These are phyloP conservation scores for Cryomyces antarcticus DNA, from an alignment of 495 filamentous ascomycete species.

Conservation along the genomic window DNA sequence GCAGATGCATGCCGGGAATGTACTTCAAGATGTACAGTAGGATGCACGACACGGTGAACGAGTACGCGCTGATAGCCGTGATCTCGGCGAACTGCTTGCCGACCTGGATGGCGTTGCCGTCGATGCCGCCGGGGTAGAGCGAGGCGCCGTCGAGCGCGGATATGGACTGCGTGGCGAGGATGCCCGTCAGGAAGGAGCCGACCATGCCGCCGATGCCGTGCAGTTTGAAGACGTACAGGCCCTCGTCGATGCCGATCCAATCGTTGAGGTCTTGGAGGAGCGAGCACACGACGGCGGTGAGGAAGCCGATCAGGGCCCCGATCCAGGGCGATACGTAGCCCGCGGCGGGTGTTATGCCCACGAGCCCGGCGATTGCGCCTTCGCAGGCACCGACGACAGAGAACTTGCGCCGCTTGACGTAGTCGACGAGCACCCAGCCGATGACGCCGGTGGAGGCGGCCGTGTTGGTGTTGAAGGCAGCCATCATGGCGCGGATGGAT, in stretches of 20 bases:
- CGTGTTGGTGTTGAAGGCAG: slow-evolving; percentile 11
- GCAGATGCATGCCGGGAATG: slow-evolving; percentile 11
- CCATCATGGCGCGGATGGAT: slow-evolving; percentile 8
- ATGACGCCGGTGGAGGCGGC: slow-evolving; percentile 11
- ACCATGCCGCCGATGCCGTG: slow-evolving; percentile 12
- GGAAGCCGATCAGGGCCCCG: slow-evolving; percentile 5
- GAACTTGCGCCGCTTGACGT: slow-evolving; percentile 6
- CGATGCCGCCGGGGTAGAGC: slow-evolving; percentile 4
- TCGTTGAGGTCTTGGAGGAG: slow-evolving; percentile 8
- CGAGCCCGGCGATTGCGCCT: slow-evolving; percentile 42
- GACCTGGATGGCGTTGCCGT: slow-evolving; percentile 12
- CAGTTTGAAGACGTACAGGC: slow-evolving; percentile 13
- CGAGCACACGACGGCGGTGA: slow-evolving; percentile 5
- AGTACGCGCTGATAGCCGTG: slow-evolving; percentile 8
- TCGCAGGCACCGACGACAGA: slow-evolving; percentile 39
- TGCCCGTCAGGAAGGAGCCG: slow-evolving; percentile 9
- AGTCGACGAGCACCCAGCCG: slow-evolving; percentile 12
- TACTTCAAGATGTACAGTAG: slow-evolving; percentile 11
- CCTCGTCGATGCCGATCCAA: slow-evolving; percentile 10
- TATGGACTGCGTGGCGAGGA: slow-evolving; percentile 9
- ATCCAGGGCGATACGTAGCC: slow-evolving; percentile 7
- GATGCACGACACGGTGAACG: slow-evolving; percentile 6
- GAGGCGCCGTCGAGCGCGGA: slow-evolving; percentile 8
- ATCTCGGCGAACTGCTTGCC: slow-evolving; percentile 11
- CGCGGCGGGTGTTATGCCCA: slow-evolving; percentile 43